Conservation (phyloP, 192 early-diverging fungal genomes). For the Backusella parvicylindrica region DNA sequence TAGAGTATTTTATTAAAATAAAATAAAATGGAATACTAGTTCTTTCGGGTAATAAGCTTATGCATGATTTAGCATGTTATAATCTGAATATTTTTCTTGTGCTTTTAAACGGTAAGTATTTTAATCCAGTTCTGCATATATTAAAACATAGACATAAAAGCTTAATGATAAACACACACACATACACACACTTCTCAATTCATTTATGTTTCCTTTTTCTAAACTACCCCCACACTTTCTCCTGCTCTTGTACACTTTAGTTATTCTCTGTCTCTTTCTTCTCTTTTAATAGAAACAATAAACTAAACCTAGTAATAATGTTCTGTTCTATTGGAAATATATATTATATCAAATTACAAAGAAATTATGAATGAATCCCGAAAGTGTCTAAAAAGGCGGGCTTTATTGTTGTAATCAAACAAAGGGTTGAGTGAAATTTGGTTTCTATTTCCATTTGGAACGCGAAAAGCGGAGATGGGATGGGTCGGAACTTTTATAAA, state of each 20-base stretch:
- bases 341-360: background rate
- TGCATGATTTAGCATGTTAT: slow-evolving; percentile 1
- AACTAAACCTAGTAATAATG: background rate
- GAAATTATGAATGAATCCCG: background rate
- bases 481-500: slow-evolving; percentile 6
- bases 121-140: slow-evolving; percentile 72
- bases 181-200: background rate
- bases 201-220: background rate
- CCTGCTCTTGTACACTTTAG: background rate
- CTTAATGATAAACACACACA: background rate
- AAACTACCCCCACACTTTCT: background rate
- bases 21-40: background rate
- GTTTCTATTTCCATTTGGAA: slow-evolving; percentile 7
- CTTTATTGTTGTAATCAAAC: slow-evolving; percentile 7
- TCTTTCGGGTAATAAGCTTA: background rate
- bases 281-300: background rate
- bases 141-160: slow-evolving; percentile 7
- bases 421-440: background rate
- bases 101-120: slow-evolving; percentile 62
- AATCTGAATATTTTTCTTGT: background rate
- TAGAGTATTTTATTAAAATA: background rate
- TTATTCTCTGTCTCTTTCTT: background rate
- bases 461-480: slow-evolving; percentile 1
- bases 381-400: background rate
- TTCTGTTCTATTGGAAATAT: background rate